Conservation (phyloP, 805 yeast species). For the Myxozyma mucilagina region DNA sequence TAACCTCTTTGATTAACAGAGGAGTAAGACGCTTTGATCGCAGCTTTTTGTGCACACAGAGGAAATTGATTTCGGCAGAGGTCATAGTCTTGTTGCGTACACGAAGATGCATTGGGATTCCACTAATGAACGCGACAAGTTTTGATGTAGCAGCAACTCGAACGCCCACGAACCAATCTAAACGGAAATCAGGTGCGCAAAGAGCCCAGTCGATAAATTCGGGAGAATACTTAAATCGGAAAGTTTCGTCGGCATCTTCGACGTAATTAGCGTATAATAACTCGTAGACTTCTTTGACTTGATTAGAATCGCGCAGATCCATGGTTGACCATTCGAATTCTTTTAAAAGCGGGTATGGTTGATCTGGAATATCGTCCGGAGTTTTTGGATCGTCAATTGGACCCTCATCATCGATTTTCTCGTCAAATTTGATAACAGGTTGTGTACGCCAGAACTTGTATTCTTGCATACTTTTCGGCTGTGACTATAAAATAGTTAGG, state of each 20-base stretch:
- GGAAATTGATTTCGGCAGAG: slow-evolving; percentile 82
- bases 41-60: slow-evolving; percentile 91
- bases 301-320: slow-evolving; percentile 55
- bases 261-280: slow-evolving; percentile 87
- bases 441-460: slow-evolving; percentile 98
- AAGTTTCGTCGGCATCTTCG: slow-evolving; percentile 88
- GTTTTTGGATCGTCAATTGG: slow-evolving; percentile 72
- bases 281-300: slow-evolving; percentile 75
- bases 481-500: background rate
- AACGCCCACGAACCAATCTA: slow-evolving; percentile 92
- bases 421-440: slow-evolving; percentile 83
- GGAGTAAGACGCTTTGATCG: slow-evolving; percentile 95
- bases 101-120: slow-evolving; percentile 71
- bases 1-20: slow-evolving; percentile 87
- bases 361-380: slow-evolving; percentile 67
- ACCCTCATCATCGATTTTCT: slow-evolving; percentile 66
- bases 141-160: slow-evolving; percentile 74
- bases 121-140: slow-evolving; percentile 89
- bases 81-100: slow-evolving; percentile 55
- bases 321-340: slow-evolving; percentile 90
- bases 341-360: slow-evolving; percentile 67
- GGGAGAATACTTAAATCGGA: slow-evolving; percentile 84
- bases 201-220: slow-evolving; percentile 90
- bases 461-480: slow-evolving; percentile 65
- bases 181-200: slow-evolving; percentile 87